Percentiles rank a stretch among this genome's conserved stretches.
Evolutionary conservation across 2,329 filamentous ascomycete species (phyloP).

Genomic region (Venturia effusa): DNA sequence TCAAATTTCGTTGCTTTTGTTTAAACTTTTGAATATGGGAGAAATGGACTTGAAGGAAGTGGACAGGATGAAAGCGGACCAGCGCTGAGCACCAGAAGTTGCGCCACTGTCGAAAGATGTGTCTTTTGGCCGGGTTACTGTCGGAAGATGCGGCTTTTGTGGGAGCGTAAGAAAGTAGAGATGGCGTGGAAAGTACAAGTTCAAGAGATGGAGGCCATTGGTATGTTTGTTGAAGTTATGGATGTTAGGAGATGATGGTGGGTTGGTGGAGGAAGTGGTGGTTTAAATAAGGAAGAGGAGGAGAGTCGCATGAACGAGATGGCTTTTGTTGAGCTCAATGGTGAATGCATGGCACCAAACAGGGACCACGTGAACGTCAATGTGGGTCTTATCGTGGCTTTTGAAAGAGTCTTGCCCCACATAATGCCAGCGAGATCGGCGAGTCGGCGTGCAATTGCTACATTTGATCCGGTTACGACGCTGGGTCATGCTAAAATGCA

Average conservation of each 20-base stretch:
- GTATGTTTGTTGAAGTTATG: neutral
- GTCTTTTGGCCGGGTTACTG: neutral
- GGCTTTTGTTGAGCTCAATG: neutral
- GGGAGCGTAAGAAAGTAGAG: neutral
- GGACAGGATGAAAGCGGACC: neutral
- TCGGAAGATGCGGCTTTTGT: neutral
- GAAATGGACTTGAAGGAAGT: neutral
- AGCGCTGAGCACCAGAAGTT: neutral
- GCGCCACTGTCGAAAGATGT: neutral
- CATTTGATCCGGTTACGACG: neutral
- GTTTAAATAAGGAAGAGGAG: neutral
- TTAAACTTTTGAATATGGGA: neutral
- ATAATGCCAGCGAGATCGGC: neutral
- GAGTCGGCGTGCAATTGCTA: neutral
- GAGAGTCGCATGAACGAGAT: neutral
- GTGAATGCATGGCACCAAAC: neutral
- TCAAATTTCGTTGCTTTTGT: neutral
- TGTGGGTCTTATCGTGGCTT: slow-evolving; percentile 2
- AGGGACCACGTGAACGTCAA: neutral
- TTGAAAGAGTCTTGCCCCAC: neutral
- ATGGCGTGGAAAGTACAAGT: neutral
- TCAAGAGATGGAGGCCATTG: neutral
- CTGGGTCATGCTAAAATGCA: neutral
- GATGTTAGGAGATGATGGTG: neutral
- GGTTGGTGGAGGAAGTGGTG: neutral